Evolutionary conservation across 805 yeast species (phyloP), one percentile per base, ranked within the genome.

Genomic region (Spathaspora sp.): DNA sequence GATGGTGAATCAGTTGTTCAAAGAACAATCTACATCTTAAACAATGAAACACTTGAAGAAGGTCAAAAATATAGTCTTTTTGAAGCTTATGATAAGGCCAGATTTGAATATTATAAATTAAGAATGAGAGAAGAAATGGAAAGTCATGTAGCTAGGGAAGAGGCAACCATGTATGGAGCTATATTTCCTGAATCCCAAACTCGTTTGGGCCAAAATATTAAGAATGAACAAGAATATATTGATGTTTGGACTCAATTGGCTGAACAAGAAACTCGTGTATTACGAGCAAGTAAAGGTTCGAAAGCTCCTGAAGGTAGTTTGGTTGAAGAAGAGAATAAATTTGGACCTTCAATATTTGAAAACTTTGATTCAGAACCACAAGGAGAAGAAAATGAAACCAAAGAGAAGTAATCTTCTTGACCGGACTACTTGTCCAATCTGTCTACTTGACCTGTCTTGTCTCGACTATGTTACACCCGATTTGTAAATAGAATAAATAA

Each of bases 91-190:
- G 93, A 89, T 62, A 81, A 82, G 61, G 90, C 98, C 2, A 79
- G 96, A 58, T 83, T 81, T 57, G 98, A 94, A 69, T 94, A 89
- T 65, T 94, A 94, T 67, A 79, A 87, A 58, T 75, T 89, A 53
- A 83, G 97, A 64, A 89, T 91, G 78, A 83, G 86, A 53, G 87
- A 88, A 63, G 97, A 92, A 61, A 75, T 89, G 89, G 86, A 65
- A 72, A 76, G 63, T 80, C 81, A 64, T 77, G 72, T 93, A 1
- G 80, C 89, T 3, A 78, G 77, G 54, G 99, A 94, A 77, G 97
- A 94, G 67, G 81, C 90, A 8, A 77, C 76, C 51, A 86, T 94
- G 96, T 83, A 76, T 64, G 97, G 98, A 18, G 86, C 96, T 1
- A 80, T 85, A 8, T 89, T 76, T 67, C 81, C 82, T 40, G 28